Evolutionary conservation across 768 basidiomycete genomes (phyloP).

Genomic region (Heimioporus sp.): DNA sequence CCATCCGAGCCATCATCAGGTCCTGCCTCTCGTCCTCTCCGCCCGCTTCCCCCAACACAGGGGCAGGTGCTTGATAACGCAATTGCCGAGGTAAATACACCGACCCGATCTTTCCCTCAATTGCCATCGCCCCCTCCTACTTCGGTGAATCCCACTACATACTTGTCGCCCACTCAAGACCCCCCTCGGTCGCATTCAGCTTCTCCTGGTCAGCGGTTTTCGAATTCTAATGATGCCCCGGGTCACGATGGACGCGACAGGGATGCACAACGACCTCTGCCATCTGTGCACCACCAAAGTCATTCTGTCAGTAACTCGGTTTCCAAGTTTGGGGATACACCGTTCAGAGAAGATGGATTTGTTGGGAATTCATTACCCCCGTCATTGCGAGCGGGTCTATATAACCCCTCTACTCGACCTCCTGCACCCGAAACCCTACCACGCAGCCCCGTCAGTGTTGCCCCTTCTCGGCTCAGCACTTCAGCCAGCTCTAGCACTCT

Average conservation of each 20-base stretch:
- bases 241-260: slow-evolving; percentile 27
- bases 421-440: slow-evolving; percentile 53
- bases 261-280: slow-evolving; percentile 28
- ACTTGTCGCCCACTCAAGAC: slow-evolving; percentile 50
- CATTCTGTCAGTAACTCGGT: slow-evolving; percentile 26
- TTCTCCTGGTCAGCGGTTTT: slow-evolving; percentile 33
- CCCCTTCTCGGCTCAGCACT: slow-evolving; percentile 40
- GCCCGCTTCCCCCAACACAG: slow-evolving; percentile 32
- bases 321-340: slow-evolving; percentile 32
- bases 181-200: slow-evolving; percentile 67
- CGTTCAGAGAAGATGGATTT: slow-evolving; percentile 30
- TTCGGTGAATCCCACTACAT: slow-evolving; percentile 19
- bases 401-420: slow-evolving; percentile 24
- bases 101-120: slow-evolving; percentile 21
- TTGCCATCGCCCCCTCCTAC: slow-evolving; percentile 22
- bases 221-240: slow-evolving; percentile 14
- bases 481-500: slow-evolving; percentile 30
- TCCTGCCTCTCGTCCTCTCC: slow-evolving; percentile 21
- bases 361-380: slow-evolving; percentile 21
- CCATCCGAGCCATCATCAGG: slow-evolving; percentile 16
- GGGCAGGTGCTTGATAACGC: slow-evolving; percentile 17
- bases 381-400: slow-evolving; percentile 29
- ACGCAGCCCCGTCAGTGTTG: slow-evolving; percentile 59
- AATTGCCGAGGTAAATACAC: slow-evolving; percentile 17
- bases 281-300: slow-evolving; percentile 22